Base-by-base conservation (phyloP, 2,329 filamentous ascomycete genomes). In the Paracoccidioides lutzii region DNA sequence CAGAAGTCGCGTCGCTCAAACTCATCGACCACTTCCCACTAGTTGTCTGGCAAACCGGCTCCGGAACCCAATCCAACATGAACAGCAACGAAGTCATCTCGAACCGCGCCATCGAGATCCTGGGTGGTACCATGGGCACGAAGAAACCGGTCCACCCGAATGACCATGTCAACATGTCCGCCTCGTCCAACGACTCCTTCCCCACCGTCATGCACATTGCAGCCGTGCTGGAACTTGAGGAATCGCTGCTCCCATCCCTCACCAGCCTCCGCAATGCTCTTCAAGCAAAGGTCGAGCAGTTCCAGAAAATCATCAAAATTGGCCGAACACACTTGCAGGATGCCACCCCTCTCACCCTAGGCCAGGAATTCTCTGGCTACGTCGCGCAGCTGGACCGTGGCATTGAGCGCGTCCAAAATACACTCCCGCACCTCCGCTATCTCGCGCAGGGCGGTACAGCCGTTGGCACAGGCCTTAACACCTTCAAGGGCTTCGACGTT, bases 61-160 rank as follows among this genome's bases (percentile, higher is more conserved):
- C 93, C 52, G 93, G 93, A 70, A 97, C 93, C 35, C 93, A 97
- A 79, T 96, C 90, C 73, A 97, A 95, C 83, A 97, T 97, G 93
- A 98, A 98, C 78, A 90, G 91, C 71, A 98, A 98, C 78, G 93
- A 98, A 74, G 93, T 98, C 74, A 97, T 98, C 74, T 96, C 91
- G 62, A 98, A 97, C 82, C 88, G 93, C 63, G 93, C 93, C 62
- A 97, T 97, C 73, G 91, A 97, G 79, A 95, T 97, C 61, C 81
- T 97, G 54, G 93, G 93, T 65, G 93, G 93, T 66, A 81, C 80
- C 62, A 95, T 90, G 88, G 93, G 93, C 65, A 85, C 79, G 81
- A 97, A 97, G 85, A 95, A 94, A 79, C 93, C 93, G 33, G 93
- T 98, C 61, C 93, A 98, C 77, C 93, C 93, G 67, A 98, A 97